Evolutionary conservation across 202 grass and related monocot species (phyloP).

Genomic region (Musa balbisiana): DNA sequence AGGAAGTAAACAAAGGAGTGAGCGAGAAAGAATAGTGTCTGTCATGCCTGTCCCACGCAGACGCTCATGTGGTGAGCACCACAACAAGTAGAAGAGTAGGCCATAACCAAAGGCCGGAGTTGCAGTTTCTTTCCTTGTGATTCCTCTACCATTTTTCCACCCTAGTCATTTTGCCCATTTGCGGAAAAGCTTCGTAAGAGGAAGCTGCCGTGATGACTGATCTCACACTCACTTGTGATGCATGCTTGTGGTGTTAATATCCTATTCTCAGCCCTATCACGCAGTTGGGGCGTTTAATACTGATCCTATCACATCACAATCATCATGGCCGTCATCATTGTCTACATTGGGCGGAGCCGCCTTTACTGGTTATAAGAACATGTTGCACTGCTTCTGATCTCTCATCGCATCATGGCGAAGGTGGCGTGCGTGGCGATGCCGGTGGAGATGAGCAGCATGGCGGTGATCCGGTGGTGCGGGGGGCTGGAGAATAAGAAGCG

Average conservation of each 20-base stretch:
- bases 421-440: background rate
- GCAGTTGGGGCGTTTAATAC: background rate
- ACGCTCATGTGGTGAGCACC: conserved; percentile 2
- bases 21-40: background rate
- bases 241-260: background rate
- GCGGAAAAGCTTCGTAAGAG: background rate
- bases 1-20: background rate
- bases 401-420: background rate
- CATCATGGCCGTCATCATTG: background rate
- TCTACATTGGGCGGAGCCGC: background rate
- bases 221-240: background rate
- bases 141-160: background rate
- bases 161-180: background rate
- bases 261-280: background rate
- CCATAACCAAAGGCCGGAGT: background rate
- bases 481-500: background rate
- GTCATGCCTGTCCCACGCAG: background rate
- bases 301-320: background rate
- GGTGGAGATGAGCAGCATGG: background rate
- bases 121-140: background rate
- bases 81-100: background rate
- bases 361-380: background rate
- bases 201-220: background rate
- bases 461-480: background rate
- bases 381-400: background rate